Base-by-base conservation (phyloP, 495 filamentous ascomycete species). In the Talaromyces adpressus region DNA sequence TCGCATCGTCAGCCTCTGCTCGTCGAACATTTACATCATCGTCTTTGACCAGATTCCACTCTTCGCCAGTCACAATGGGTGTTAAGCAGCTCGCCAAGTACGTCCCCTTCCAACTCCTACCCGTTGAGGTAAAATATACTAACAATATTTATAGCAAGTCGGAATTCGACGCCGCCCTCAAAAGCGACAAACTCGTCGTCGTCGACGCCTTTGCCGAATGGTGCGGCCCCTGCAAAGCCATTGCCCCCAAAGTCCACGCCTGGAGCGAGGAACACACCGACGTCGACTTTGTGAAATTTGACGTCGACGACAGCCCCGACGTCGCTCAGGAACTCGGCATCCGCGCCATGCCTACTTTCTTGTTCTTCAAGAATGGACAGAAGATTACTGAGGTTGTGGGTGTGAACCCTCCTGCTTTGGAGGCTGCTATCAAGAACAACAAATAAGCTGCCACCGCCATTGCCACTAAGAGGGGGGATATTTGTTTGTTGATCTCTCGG, bases 271-370 rank as follows among this genome's bases (percentile, higher is more conserved):
- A 72, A 20, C 81, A 82, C 76, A 52, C 80, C 64, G 69, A 77
- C 62, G 82, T 85, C 68, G 80, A 84, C 70, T 97, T 97, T 80
- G 88, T 84, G 85, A 96, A 97, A 84, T 75, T 98, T 72, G 92
- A 98, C 77, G 92, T 98, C 65, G 94, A 98, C 75, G 79, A 89
- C 64, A 78, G 93, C 29, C 75, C 87, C 63, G 84, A 89, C 1
- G 86, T 96, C 16, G 88, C 90, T 39, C 82, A 88, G 68, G 85
- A 95, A 70, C 85, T 94, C 62, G 86, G 85, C 66, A 84, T 98
- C 78, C 88, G 90, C 68, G 92, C 94, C 70, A 98, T 98, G 94
- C 94, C 94, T 62, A 97, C 93, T 12, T 97, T 98, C 80, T 63
- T 87, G 22, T 74, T 95, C 67, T 97, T 92, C 84, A 92, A 90